Evolutionary conservation across 495 filamentous ascomycete species (phyloP).

Genomic region (Melanomma pulvis-pyrius): DNA sequence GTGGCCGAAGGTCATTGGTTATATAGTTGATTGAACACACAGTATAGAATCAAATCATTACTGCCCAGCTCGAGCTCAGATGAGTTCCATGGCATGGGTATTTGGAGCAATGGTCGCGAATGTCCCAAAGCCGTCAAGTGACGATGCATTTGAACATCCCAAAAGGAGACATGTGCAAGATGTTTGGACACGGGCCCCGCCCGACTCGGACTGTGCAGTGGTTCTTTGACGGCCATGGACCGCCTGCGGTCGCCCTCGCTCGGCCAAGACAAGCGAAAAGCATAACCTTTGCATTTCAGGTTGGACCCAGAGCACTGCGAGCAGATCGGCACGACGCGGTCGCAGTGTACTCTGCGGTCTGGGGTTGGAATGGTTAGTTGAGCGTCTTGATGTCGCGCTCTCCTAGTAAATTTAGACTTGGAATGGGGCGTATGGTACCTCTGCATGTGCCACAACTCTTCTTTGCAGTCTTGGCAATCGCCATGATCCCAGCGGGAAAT

Average conservation of each 20-base stretch:
- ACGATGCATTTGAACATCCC: background rate
- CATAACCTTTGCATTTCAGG: constrained; percentile 38
- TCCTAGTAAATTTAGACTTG: constrained; percentile 18
- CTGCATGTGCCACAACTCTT: constrained; percentile 40
- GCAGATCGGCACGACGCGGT: constrained; percentile 31
- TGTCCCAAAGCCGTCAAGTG: background rate
- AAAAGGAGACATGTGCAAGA: background rate
- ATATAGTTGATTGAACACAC: background rate
- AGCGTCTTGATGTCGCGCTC: background rate
- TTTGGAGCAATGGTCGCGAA: background rate
- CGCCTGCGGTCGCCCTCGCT: constrained; percentile 39
- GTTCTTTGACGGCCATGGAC: constrained; percentile 31
- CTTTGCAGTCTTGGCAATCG: background rate
- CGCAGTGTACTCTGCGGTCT: constrained; percentile 39
- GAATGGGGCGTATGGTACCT: constrained; percentile 11
- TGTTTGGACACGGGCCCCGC: background rate
- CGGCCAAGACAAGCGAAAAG: constrained; percentile 44
- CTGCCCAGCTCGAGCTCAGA: background rate
- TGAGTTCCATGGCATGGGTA: background rate
- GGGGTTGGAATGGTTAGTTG: background rate
- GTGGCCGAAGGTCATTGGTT: too few relatives aligned
- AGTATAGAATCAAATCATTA: background rate
- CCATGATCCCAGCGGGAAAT: too few relatives aligned
- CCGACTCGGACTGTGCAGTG: constrained; percentile 26
- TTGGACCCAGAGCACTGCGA: constrained; percentile 29